Evolutionary conservation across 768 basidiomycete species (phyloP), one percentile per base, ranked within the genome.

Genomic region (Pholiota microspora): DNA sequence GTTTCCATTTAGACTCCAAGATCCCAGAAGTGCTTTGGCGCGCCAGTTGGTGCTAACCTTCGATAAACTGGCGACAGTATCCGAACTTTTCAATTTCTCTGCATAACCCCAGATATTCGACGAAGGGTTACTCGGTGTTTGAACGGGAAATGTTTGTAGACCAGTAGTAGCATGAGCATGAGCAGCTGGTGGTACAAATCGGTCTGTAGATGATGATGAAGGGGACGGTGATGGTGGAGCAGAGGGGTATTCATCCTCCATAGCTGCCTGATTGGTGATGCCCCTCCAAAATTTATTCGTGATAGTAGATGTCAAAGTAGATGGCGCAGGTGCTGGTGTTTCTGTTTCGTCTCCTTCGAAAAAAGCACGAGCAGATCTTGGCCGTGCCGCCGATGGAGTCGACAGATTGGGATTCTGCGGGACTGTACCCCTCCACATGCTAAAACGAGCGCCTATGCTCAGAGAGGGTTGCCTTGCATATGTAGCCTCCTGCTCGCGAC

Each of bases 1-100:
- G 42, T 53, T 45, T 13, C 45, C 50, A 25, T 23, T 57, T 27
- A 62, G 59, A 25, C 71, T 67, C 79, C 78, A 79, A 23, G 72
- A 59, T n/a, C 71, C 71, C 51, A 78, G 59, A 42, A 85, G 61
- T 13, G 85, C 83, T 59, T 77, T 85, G 16, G 87, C 88, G 16
- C 82, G 79, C 85, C 85, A 88, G 57, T 91, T 91, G 23, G 80
- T 86, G 67, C 88, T 84, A 51, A 79, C 83, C 69, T 89, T 92
- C 2, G 90, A 75, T 13, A 91, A 69, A 1, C 80, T 76, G 10
- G 90, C 89, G 32, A 83, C 75, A 1, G 88, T 72, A 62, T 91
- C 87, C 2, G 88, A 89, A 50, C 88, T 84, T 64, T 80, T 85
- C 12, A 92, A 63, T 63, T 84, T 89, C 60, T 82, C 87, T 0